Evolutionary conservation across 768 basidiomycete genomes (phyloP).

Genomic region (Xerocomellus intermedius): DNA sequence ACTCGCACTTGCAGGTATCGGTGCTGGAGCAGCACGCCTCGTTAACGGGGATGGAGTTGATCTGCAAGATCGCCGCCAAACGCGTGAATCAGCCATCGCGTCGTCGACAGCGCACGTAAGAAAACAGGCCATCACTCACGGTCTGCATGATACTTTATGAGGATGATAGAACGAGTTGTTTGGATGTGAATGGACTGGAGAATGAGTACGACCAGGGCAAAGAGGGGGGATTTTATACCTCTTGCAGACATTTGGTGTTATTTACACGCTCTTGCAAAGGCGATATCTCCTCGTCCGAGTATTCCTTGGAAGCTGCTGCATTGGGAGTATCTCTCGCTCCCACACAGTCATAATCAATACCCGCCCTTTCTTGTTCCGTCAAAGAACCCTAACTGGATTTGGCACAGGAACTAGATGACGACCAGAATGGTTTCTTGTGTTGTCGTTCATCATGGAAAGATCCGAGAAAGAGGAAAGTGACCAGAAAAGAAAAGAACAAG

Average conservation of each 20-base stretch:
- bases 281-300: background rate
- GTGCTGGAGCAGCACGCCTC: conserved; percentile 13
- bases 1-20: conserved; percentile 1
- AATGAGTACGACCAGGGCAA: background rate
- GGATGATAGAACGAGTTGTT: conserved; percentile 1
- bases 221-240: conserved; percentile 3
- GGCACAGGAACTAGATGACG: background rate
- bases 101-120: background rate
- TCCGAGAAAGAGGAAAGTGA: background rate
- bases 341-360: background rate
- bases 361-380: background rate
- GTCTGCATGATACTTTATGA: conserved; percentile 16
- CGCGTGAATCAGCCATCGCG: background rate
- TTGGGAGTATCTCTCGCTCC: background rate
- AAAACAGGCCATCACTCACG: conserved; percentile 7
- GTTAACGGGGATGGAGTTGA: conserved; percentile 5
- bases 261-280: background rate
- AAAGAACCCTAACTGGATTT: background rate
- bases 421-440: too few relatives aligned
- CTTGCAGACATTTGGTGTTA: background rate
- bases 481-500: background rate
- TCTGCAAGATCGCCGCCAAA: background rate
- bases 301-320: background rate
- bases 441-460: background rate
- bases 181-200: background rate